A percentile compares a stretch with the other conserved stretches of the same genome.
These are phyloP conservation scores for Stagonosporopsis chrysanthemi DNA, from an alignment of 2,329 filamentous ascomycete species.

Conservation along the genomic window DNA sequence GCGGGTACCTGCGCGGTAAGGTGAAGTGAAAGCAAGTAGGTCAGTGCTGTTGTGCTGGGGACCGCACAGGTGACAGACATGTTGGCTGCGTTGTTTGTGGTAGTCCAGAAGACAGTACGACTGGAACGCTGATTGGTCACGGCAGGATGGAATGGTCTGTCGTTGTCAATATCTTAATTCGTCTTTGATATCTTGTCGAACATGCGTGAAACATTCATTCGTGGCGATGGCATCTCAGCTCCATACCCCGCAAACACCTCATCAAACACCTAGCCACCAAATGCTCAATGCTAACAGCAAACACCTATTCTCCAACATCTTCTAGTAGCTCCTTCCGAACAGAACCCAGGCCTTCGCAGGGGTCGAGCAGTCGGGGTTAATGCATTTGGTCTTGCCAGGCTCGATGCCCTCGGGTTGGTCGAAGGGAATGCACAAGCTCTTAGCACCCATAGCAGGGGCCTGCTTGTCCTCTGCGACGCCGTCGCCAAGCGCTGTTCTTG, in stretches of 20 bases:
- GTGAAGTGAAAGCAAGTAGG: conserved; percentile 1
- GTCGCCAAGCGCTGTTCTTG: conserved; percentile 71
- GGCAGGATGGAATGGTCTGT: not conserved
- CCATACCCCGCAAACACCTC: conserved; percentile 19
- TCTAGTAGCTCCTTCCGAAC: conserved; percentile 71
- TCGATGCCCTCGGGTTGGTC: conserved; percentile 84
- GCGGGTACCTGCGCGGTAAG: not conserved
- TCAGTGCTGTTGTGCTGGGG: not conserved
- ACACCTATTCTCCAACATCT: not conserved
- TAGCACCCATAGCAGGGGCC: conserved; percentile 77
- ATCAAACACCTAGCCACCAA: conserved; percentile 34
- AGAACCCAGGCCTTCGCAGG: conserved; percentile 87
- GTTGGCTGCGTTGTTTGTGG: not conserved
- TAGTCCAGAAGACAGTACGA: no score
- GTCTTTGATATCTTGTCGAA: conserved; percentile 14
- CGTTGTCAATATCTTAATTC: conserved; percentile 1
- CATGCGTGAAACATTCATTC: conserved; percentile 7
- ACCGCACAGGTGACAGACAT: not conserved
- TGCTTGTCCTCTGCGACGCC: conserved; percentile 77
- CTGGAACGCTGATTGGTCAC: not conserved
- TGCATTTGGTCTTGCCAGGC: conserved; percentile 84
- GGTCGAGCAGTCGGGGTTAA: conserved; percentile 83
- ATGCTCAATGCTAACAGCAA: conserved; percentile 25
- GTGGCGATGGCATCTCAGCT: conserved; percentile 12
- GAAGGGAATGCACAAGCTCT: conserved; percentile 80